Conservation (phyloP, 768 basidiomycete genomes). For the Neoboletus brunneissimus region DNA sequence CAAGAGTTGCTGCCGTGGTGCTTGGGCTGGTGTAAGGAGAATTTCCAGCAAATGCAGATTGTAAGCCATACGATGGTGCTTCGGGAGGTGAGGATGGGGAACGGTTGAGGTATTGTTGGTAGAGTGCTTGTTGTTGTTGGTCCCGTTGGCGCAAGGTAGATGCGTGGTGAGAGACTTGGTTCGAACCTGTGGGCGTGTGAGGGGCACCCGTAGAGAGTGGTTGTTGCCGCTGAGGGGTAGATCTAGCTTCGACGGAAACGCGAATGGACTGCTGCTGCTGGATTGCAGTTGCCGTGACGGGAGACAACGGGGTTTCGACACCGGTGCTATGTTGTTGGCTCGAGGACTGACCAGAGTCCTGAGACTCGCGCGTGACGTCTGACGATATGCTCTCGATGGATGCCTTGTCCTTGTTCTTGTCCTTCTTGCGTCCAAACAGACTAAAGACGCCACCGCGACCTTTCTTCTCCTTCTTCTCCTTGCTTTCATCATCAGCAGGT, state of each 20-base stretch:
- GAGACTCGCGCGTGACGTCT: constrained; percentile 50
- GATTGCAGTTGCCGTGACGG: constrained; percentile 50
- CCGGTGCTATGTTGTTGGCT: constrained; percentile 35
- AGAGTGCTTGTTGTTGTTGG: constrained; percentile 83
- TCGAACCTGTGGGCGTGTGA: constrained; percentile 30
- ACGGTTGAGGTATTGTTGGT: constrained; percentile 85
- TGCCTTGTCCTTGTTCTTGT: constrained; percentile 64
- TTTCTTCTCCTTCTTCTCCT: constrained; percentile 62
- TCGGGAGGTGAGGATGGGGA: constrained; percentile 81
- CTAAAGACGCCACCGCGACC: constrained; percentile 72
- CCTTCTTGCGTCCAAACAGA: constrained; percentile 74
- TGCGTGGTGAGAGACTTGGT: constrained; percentile 57
- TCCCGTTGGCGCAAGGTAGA: constrained; percentile 80
- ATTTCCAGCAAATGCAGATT: constrained; percentile 56
- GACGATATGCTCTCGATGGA: constrained; percentile 52
- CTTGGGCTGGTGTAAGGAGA: constrained; percentile 41
- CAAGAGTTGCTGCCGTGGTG: constrained; percentile 41
- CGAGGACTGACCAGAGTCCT: constrained; percentile 61
- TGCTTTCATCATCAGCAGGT: constrained; percentile 45
- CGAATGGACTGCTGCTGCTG: constrained; percentile 49
- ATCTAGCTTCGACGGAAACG: constrained; percentile 16
- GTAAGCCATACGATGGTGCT: constrained; percentile 72
- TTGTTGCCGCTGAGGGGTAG: constrained; percentile 22
- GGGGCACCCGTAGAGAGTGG: constrained; percentile 21
- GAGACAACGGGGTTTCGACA: constrained; percentile 41